Conservation (phyloP, 805 yeast genomes). For the Candida arabinofermentans region DNA sequence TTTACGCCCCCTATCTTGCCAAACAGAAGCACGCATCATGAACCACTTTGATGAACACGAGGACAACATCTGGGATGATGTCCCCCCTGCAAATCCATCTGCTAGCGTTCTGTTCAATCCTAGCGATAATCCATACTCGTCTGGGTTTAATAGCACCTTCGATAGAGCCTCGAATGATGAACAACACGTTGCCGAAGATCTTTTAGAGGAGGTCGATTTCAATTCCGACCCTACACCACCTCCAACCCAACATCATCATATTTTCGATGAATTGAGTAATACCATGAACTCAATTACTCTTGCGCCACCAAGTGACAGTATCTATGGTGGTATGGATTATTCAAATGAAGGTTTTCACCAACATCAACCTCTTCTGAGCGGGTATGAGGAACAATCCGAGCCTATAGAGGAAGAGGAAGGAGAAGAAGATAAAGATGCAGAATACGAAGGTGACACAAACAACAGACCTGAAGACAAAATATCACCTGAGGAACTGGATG, state of each 20-base stretch:
- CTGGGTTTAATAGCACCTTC: constrained; percentile 2
- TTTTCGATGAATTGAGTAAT: constrained; percentile 13
- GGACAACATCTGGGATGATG: constrained; percentile 52
- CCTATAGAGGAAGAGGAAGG: constrained; percentile 4
- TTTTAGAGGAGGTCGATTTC: constrained; percentile 21
- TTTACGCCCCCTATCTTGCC: neutral
- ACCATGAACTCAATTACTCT: constrained; percentile 19
- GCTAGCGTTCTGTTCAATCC: constrained; percentile 21
- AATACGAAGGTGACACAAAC: constrained; percentile 4
- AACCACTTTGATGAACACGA: constrained; percentile 22
- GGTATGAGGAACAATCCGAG: neutral
- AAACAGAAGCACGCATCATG: constrained; percentile 8
- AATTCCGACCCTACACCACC: constrained; percentile 12
- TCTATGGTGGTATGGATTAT: neutral
- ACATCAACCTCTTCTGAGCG: neutral
- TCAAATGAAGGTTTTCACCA: neutral
- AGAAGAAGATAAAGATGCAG: constrained; percentile 7
- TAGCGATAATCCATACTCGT: constrained; percentile 21
- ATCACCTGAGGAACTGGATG: constrained; percentile 12
- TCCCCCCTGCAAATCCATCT: constrained; percentile 36
- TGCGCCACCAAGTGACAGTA: neutral
- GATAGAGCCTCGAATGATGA: constrained; percentile 6
- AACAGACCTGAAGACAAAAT: neutral
- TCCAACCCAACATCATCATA: constrained; percentile 4
- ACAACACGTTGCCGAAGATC: constrained; percentile 9